Base-by-base conservation (phyloP, 441 rosid genomes). In the Aquilaria agallochum region DNA sequence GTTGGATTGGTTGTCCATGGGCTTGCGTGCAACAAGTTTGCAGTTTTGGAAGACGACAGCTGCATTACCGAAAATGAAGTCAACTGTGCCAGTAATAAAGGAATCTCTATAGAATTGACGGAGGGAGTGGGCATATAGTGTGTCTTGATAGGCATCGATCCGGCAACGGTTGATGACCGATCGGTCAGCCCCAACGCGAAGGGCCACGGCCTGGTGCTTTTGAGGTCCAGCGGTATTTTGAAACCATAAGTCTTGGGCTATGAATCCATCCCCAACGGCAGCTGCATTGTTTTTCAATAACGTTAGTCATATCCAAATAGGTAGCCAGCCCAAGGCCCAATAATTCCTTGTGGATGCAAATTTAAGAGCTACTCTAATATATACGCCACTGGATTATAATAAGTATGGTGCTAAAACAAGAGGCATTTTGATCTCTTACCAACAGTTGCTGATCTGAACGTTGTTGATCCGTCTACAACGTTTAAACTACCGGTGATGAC, bases 161-260 rank as follows among this genome's bases (percentile, higher is more conserved):
- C 76, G 75, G 64, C 95, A 85, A 10, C 89, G 87, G 68, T 87
- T 80, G 68, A 90, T 80, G 52, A 87, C 85, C 0, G 87, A 63
- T 57, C 72, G 79, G 62, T 90, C 92, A 0, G 86, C 92, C 2
- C 86, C 76, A 4, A 87, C 92, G 0, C 84, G 86, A 5, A 87
- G 86, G 2, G 92, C 92, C 2, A 85, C 96, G 0, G 96, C 90
- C 50, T 87, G 96, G 51, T 87, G 86, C 64, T 87, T 90, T 15
- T 60, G 58, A 3, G 95, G 80, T 27, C 96, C 90, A 2, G 90
- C 90, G 9, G 92, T 85, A 82, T 90, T 90, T 48, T 79, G 84
- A 69, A 90, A 77, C 79, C 88, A 58, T 11, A 87, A 70, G 67
- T 84, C 97, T 73, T 88, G 95, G 10, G 93, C 97, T 64, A 88